Evolutionary conservation across 1,284 basidiomycete species (phyloP).

Genomic region (Neotropicomus parvogracilis): DNA sequence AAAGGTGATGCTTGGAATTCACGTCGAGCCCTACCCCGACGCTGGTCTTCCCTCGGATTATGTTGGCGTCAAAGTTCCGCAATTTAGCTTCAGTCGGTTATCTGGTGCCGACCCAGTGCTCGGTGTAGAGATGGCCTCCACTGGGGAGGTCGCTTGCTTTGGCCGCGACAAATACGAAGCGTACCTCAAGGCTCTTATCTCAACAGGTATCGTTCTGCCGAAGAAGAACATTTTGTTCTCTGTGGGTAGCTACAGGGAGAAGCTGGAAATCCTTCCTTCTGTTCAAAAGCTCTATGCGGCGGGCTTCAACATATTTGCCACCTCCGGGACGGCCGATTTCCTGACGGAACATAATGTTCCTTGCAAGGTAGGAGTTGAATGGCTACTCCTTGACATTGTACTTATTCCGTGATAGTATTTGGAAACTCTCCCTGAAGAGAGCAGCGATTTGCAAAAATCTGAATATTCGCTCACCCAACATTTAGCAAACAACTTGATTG

Average conservation of each 20-base stretch:
- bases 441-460: constrained; percentile 79
- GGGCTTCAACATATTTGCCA: constrained; percentile 97
- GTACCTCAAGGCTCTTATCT: constrained; percentile 95
- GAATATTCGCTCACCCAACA: constrained; percentile 96
- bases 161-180: constrained; percentile 98
- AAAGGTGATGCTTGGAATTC: constrained; percentile 93
- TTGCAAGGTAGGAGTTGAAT: constrained; percentile 61
- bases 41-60: constrained; percentile 85
- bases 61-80: constrained; percentile 97
- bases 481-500: constrained; percentile 92
- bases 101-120: constrained; percentile 96
- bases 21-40: constrained; percentile 89
- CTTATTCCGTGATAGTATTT: constrained; percentile 62
- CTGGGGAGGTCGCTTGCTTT: constrained; percentile 98
- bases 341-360: constrained; percentile 82
- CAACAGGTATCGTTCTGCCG: constrained; percentile 90
- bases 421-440: constrained; percentile 79
- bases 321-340: constrained; percentile 95
- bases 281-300: constrained; percentile 95
- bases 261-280: constrained; percentile 92
- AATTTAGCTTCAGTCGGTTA: constrained; percentile 95
- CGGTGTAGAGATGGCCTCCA: constrained; percentile 99
- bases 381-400: background rate
- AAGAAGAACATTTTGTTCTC: constrained; percentile 96
- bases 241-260: constrained; percentile 96